A percentile compares a stretch with the other conserved stretches of the same genome.
phyloP scores from a whole-genome alignment of 805 yeast genomes.

The Diddensiella caesifluorescens region DNA sequence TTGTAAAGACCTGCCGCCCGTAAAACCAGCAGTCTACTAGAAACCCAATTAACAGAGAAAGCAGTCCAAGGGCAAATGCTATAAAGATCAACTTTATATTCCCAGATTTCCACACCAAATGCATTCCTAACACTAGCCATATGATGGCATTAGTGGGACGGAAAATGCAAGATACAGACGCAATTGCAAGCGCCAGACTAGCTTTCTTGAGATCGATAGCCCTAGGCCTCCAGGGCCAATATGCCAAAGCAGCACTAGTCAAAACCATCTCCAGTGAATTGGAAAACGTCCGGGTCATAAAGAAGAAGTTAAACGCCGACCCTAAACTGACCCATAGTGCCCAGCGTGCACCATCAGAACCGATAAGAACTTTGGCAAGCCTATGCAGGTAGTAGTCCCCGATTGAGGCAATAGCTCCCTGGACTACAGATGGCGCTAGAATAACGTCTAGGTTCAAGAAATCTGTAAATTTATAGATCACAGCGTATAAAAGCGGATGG shows the following conservation, averaged over 20 bases:
- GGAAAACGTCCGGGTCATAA: conserved; percentile 76
- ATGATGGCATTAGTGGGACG: conserved; percentile 80
- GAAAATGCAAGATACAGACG: conserved; percentile 59
- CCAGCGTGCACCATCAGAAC: conserved; percentile 24
- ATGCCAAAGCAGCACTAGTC: conserved; percentile 58
- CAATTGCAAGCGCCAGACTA: conserved; percentile 42
- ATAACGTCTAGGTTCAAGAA: conserved; percentile 34
- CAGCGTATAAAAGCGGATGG: conserved; percentile 69
- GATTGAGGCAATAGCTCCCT: conserved; percentile 62
- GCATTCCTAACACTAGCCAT: conserved; percentile 62
- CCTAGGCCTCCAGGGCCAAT: conserved; percentile 58
- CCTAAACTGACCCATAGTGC: conserved; percentile 48
- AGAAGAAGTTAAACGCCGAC: conserved; percentile 78
- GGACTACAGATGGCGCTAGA: conserved; percentile 57
- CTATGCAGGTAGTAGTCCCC: conserved; percentile 61
- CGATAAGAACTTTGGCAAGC: conserved; percentile 38
- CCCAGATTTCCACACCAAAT: conserved; percentile 18
- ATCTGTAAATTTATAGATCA: conserved; percentile 37
- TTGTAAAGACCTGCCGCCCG: conserved; percentile 48
- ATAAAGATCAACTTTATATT: conserved; percentile 21
- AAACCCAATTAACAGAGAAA: conserved; percentile 29
- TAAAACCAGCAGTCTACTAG: conserved; percentile 59
- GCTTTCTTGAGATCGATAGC: neutral
- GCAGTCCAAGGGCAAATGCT: conserved; percentile 22
- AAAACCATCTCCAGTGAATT: conserved; percentile 74